Conservation (phyloP, 768 basidiomycete species). For the Collybiopsis luxurians region DNA sequence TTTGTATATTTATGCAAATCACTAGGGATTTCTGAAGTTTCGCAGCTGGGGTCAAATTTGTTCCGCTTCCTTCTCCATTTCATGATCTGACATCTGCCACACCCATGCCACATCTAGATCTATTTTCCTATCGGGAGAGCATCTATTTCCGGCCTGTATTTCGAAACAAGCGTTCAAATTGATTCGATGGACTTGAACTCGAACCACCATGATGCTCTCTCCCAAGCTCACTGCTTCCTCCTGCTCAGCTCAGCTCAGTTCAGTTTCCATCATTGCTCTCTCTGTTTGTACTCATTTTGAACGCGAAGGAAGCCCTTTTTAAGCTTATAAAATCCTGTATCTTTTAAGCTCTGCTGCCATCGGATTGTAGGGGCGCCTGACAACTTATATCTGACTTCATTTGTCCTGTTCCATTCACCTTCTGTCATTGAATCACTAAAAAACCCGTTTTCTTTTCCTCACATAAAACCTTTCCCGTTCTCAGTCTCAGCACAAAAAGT, state of each 20-base stretch:
- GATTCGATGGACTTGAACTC: neutral
- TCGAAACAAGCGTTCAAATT: too few relatives aligned
- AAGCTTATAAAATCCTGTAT: conserved; percentile 10
- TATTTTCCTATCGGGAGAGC: too few relatives aligned
- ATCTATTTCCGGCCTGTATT: too few relatives aligned
- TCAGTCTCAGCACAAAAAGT: neutral
- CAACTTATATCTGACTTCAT: conserved; percentile 8
- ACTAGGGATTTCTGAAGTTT: too few relatives aligned
- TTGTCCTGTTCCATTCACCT: neutral
- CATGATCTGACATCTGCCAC: too few relatives aligned
- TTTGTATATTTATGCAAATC: too few relatives aligned
- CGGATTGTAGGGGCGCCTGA: conserved; percentile 7
- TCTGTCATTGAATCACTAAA: conserved; percentile 7
- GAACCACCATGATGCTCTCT: neutral
- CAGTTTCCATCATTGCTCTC: conserved; percentile 3
- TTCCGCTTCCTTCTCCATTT: too few relatives aligned
- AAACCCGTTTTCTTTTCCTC: conserved; percentile 1
- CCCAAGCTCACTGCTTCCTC: neutral
- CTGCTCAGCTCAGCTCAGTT: conserved; percentile 3
- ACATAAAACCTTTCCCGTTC: neutral
- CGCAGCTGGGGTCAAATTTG: too few relatives aligned
- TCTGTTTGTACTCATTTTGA: conserved; percentile 7
- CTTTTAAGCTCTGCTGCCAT: conserved; percentile 8
- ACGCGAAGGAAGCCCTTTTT: conserved; percentile 4
- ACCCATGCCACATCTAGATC: too few relatives aligned